These are phyloP conservation scores for Piedraia hortae DNA, from an alignment of 2,329 filamentous ascomycete species.

Conservation along the genomic window DNA sequence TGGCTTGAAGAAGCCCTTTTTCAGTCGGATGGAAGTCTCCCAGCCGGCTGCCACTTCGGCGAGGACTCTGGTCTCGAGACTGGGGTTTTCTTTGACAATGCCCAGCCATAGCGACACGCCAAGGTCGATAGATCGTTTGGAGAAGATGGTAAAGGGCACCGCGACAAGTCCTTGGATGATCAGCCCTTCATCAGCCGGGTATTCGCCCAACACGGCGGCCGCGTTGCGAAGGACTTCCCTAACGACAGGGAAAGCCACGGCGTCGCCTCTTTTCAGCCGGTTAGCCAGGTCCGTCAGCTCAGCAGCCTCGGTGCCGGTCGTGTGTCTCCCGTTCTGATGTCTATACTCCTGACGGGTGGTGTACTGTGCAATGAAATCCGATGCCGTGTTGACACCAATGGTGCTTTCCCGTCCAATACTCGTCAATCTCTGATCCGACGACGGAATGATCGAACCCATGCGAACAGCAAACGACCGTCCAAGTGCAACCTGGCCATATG, in stretches of 20 bases:
- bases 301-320: slow-evolving; percentile 18
- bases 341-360: slow-evolving; percentile 90
- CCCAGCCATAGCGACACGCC: slow-evolving; percentile 91
- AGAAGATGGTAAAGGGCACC: slow-evolving; percentile 81
- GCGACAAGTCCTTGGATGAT: slow-evolving; percentile 70
- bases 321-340: slow-evolving; percentile 37
- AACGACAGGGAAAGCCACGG: slow-evolving; percentile 44
- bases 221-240: slow-evolving; percentile 61
- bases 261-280: slow-evolving; percentile 38
- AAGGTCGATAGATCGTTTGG: slow-evolving; percentile 81
- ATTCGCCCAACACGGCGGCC: slow-evolving; percentile 61
- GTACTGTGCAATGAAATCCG: slow-evolving; percentile 90
- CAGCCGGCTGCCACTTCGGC: slow-evolving; percentile 73
- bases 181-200: slow-evolving; percentile 43
- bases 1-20: slow-evolving; percentile 49
- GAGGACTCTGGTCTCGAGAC: slow-evolving; percentile 61
- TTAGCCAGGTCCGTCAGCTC: slow-evolving; percentile 45
- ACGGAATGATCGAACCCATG: slow-evolving; percentile 65
- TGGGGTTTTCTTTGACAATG: slow-evolving; percentile 84
- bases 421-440: slow-evolving; percentile 58
- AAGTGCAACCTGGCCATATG: slow-evolving; percentile 73
- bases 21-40: slow-evolving; percentile 56
- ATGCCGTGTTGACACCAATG: slow-evolving; percentile 63
- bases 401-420: slow-evolving; percentile 53
- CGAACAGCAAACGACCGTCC: slow-evolving; percentile 86